Evolutionary conservation across 2,329 filamentous ascomycete genomes (phyloP).

Genomic region (Stagonosporopsis chrysanthemi): DNA sequence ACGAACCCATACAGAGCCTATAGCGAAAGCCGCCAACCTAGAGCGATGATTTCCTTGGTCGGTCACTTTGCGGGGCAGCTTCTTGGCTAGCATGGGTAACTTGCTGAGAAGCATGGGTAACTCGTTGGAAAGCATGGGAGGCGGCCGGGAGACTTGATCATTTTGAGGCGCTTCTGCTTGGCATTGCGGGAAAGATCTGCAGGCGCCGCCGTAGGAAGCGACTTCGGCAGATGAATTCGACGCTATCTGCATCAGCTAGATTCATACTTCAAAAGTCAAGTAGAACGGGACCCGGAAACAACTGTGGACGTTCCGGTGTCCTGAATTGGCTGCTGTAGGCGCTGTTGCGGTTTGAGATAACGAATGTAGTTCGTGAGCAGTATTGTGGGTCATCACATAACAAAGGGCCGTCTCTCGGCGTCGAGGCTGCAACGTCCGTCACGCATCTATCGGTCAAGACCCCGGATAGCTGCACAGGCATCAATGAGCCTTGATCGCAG

Average conservation of each 20-base stretch:
- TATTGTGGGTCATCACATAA: constrained; percentile 6
- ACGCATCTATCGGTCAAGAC: neutral
- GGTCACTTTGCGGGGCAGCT: constrained; percentile 36
- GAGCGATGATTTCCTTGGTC: constrained; percentile 31
- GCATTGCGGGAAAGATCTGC: constrained; percentile 19
- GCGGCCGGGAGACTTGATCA: constrained; percentile 28
- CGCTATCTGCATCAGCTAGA: constrained; percentile 1
- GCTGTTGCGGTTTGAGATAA: neutral
- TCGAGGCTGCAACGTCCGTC: neutral
- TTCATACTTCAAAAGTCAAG: neutral
- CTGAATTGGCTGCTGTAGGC: constrained; percentile 1
- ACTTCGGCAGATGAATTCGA: constrained; percentile 14
- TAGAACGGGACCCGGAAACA: neutral
- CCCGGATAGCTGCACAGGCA: neutral
- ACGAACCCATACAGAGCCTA: constrained; percentile 36
- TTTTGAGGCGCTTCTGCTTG: constrained; percentile 28
- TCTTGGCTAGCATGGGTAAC: constrained; percentile 42
- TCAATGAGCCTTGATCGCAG: neutral
- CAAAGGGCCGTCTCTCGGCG: constrained; percentile 13
- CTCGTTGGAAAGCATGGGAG: constrained; percentile 28
- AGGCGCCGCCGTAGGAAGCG: constrained; percentile 4
- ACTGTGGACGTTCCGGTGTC: neutral
- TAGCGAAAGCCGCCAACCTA: constrained; percentile 21
- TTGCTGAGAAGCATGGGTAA: constrained; percentile 26
- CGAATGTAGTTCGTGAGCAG: neutral